Evolutionary conservation across 352 stramenopile genomes (phyloP).

Genomic region (Globisporangium takayamanum): DNA sequence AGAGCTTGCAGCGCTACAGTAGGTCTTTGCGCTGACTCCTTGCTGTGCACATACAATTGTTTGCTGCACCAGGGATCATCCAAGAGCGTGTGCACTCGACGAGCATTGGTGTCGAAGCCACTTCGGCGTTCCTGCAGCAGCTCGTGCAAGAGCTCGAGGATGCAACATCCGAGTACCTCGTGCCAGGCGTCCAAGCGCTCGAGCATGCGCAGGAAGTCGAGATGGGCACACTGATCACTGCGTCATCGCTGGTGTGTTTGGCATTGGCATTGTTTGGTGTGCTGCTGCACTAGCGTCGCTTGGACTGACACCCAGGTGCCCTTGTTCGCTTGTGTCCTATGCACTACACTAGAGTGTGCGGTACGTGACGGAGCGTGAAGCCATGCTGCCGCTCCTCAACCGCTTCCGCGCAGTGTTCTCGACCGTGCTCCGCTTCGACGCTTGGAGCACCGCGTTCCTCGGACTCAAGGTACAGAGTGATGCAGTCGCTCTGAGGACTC

Average conservation of each 20-base stretch:
- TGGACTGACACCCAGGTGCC: not conserved
- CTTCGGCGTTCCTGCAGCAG: constrained; percentile 54
- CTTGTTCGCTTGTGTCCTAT: not conserved
- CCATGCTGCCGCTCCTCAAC: constrained; percentile 44
- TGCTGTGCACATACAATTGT: not conserved
- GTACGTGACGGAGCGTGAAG: constrained; percentile 66
- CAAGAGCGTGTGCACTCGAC: constrained; percentile 77
- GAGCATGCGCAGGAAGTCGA: constrained; percentile 59
- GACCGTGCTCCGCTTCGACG: constrained; percentile 41
- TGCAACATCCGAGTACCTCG: constrained; percentile 31
- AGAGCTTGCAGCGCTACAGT: not conserved
- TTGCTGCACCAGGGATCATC: constrained; percentile 37
- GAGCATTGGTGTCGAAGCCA: constrained; percentile 44
- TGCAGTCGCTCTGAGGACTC: not conserved
- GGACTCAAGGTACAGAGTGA: constrained; percentile 32
- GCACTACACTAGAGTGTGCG: constrained; percentile 39
- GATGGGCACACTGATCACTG: constrained; percentile 60
- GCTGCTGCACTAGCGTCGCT: not conserved
- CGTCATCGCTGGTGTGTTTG: constrained; percentile 37
- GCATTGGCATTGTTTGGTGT: not conserved
- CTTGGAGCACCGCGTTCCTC: constrained; percentile 34
- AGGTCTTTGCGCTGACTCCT: not conserved
- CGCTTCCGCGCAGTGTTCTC: constrained; percentile 48
- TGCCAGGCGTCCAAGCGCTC: constrained; percentile 8
- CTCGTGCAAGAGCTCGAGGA: constrained; percentile 61